A percentile compares a stretch with the other conserved stretches of the same genome.
Evolutionary conservation across 225 moss, liverwort and hornwort genomes (phyloP).

Genomic region (Polytrichum commune): DNA sequence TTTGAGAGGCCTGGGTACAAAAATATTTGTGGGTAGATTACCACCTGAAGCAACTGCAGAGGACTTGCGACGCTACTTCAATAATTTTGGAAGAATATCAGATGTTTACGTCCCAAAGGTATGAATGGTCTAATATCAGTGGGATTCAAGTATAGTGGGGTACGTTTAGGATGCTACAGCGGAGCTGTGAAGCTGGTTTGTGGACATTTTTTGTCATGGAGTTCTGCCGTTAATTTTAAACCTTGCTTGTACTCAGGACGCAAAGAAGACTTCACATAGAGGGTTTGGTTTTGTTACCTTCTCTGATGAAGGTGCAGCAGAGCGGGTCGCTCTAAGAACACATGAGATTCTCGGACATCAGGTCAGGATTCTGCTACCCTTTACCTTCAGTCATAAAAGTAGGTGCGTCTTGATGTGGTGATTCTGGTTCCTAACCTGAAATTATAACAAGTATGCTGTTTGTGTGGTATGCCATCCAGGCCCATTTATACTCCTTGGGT

Average conservation of each 20-base stretch:
- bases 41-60: constrained; percentile 94
- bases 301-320: constrained; percentile 95
- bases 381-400: background rate
- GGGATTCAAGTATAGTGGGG: no score
- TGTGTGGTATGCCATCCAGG: no score
- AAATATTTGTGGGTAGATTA: constrained; percentile 91
- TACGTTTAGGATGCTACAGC: no score
- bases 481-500: no score
- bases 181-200: background rate
- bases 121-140: background rate
- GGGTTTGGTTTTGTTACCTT: constrained; percentile 98
- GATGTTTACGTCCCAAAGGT: constrained; percentile 99
- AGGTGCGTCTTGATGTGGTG: no score
- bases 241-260: constrained; percentile 52
- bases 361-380: constrained; percentile 24
- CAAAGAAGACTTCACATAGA: constrained; percentile 94
- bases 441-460: no score
- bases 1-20: constrained; percentile 81
- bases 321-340: constrained; percentile 81
- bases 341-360: constrained; percentile 98
- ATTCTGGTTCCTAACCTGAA: no score
- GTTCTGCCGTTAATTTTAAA: background rate
- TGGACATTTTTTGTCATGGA: background rate
- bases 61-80: constrained; percentile 92
- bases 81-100: constrained; percentile 92